phyloP scores from a whole-genome alignment of 176 grass and related monocot genomes.

The Miscanthus lutarioriparius region DNA sequence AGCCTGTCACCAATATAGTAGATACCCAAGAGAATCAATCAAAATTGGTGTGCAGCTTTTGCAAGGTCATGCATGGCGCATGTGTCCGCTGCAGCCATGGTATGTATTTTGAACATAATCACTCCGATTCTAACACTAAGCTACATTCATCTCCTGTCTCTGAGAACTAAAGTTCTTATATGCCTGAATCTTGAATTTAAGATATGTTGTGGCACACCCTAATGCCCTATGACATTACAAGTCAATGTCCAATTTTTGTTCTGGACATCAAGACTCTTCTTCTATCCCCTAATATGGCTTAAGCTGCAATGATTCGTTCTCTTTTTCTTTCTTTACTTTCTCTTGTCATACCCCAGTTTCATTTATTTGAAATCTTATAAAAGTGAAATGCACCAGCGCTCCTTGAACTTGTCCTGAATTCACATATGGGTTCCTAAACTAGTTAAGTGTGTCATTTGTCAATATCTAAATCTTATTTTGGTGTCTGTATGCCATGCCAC shows the following conservation, averaged over 20 bases:
- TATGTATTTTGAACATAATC: slow-evolving; percentile 49
- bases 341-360: background rate
- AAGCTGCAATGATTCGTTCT: background rate
- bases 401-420: background rate
- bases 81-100: slow-evolving; percentile 97
- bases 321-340: background rate
- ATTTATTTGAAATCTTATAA: background rate
- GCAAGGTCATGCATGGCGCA: slow-evolving; percentile 88
- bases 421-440: background rate
- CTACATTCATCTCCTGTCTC: background rate
- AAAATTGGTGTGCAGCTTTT: slow-evolving; percentile 78
- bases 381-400: background rate
- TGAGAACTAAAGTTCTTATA: background rate
- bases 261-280: background rate
- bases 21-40: slow-evolving; percentile 59
- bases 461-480: background rate
- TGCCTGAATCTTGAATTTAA: slow-evolving; percentile 10
- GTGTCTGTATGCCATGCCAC: background rate
- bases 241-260: background rate
- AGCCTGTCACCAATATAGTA: slow-evolving; percentile 56
- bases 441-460: background rate
- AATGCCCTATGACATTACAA: background rate
- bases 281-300: background rate
- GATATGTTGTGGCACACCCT: background rate
- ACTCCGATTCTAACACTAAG: background rate